Percentiles rank a stretch among this genome's conserved stretches.
Evolutionary conservation across 805 yeast species (phyloP).

Genomic region (Dipodascus albidus): DNA sequence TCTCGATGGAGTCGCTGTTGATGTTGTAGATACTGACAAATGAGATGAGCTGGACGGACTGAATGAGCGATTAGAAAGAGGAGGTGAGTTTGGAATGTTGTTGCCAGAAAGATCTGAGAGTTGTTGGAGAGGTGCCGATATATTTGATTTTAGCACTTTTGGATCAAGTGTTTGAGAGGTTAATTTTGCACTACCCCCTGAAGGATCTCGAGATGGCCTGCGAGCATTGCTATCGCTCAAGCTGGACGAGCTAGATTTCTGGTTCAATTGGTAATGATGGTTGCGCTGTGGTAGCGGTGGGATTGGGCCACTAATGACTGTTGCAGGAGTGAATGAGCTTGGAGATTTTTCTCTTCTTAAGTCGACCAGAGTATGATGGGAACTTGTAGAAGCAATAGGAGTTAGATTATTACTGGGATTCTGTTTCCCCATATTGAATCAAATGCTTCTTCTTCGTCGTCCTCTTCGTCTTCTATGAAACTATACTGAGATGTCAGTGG

Average conservation of each 20-base stretch:
- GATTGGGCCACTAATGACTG: slow-evolving; percentile 17
- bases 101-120: not conserved
- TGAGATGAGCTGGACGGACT: not conserved
- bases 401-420: not conserved
- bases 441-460: not conserved
- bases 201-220: not conserved
- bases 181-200: not conserved
- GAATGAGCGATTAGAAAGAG: not conserved
- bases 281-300: slow-evolving; percentile 17
- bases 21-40: not conserved
- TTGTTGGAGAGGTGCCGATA: not conserved
- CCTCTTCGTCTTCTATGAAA: no score
- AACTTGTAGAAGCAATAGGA: not conserved
- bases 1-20: not conserved
- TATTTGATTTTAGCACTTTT: not conserved
- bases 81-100: not conserved
- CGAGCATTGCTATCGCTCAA: not conserved
- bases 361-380: not conserved
- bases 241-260: not conserved
- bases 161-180: not conserved
- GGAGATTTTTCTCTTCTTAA: not conserved
- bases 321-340: slow-evolving; percentile 14
- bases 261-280: not conserved
- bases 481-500: no score
- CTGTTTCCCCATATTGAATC: not conserved